Base-by-base conservation (phyloP, 2,329 filamentous ascomycete genomes). In the Hypocrella siamensis region DNA sequence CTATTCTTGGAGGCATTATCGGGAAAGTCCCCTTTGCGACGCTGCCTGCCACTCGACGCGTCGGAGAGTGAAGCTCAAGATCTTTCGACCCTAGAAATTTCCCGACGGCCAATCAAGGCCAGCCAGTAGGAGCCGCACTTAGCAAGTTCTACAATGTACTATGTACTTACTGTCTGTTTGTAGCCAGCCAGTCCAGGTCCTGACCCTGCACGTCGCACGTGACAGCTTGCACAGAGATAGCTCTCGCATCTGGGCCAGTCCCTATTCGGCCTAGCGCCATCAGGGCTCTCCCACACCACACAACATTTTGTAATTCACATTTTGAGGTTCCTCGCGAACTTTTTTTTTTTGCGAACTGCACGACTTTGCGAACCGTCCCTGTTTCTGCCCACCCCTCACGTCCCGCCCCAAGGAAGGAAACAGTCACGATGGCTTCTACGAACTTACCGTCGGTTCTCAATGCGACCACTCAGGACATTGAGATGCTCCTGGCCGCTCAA, bases 401-500 rank as follows among this genome's bases (percentile, higher is more conserved):
- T 41, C 49, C 46, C 47, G 48, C 44, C 39, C 44, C 38, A 43
- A 47, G 49, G 46, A 42, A 53, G 54, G 49, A 50, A 51, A 48
- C 53, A 63, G 61, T 69, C 77, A 90, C 76, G 61, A 94, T 94
- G 88, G 84, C 86, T 60, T 82, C 88, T 61, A 73, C 76, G 55
- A 93, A 94, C 70, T 80, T 94, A 48, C 90, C 90, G 60, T 70
- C 86, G 48, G 71, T 80, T 57, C 93, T 98, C 79, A 90, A 93
- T 74, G 83, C 90, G 58, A 96, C 90, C 56, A 79, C 78, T 59
- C 78, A 92, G 71, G 90, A 98, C 72, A 92, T 98, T 69, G 90
- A 98, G 82, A 90, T 86, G 82, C 84, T 98, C 58, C 81, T 98
- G 53, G 81, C 86, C 57, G 86, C 92, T 56, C 86, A 96, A 70